Evolutionary conservation across 352 stramenopile genomes (phyloP), one percentile per base, ranked within the genome.

Genomic region (Peronospora tabacina): DNA sequence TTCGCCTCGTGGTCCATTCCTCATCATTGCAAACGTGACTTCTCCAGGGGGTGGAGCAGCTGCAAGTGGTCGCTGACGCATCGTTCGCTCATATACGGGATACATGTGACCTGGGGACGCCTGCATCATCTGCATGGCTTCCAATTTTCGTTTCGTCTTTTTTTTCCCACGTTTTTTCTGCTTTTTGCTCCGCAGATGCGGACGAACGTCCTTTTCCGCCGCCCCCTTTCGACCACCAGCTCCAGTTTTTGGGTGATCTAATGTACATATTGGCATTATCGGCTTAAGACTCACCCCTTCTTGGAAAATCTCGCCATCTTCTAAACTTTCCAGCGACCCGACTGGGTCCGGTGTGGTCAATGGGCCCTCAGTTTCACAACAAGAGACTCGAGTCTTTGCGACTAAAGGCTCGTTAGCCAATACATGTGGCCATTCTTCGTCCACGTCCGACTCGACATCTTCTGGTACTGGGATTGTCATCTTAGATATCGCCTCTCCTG

Each of bases 121-220:
- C 22, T 50, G 28, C 26, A 53, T 44, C 55, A 61, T 49, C 30
- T 75, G 47, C 64, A 82, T 79, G n/a, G 58, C 55, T 1, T 85
- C 79, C 11, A 78, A 43, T 43, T 90, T 88, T 13, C 80, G 75
- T 46, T 90, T 90, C 0, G 59, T 53, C 41, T 85, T 85, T 54
- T 89, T 91, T 44, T 85, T 84, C 5, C 78, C 74, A 2, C 76
- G 75, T 37, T 87, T 87, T 52, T 89, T 89, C 24, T 75, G 70
- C 54, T 85, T 85, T 47, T 85, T 85, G 32, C 41, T 52, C 8
- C 47, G 44, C 28, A 49, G 30, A 15, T 66, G 39, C 7, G 46
- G 34, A 2, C 65, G 52, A 42, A 52, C 39, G 30, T 33, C 45
- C n/a, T 29, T 45, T 30, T 49, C 13, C 5, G 52, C 45, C 7